Percentiles rank a stretch among this genome's conserved stretches.
phyloP scores from a whole-genome alignment of 495 filamentous ascomycete species.

The Hypoxylon intermedium region DNA sequence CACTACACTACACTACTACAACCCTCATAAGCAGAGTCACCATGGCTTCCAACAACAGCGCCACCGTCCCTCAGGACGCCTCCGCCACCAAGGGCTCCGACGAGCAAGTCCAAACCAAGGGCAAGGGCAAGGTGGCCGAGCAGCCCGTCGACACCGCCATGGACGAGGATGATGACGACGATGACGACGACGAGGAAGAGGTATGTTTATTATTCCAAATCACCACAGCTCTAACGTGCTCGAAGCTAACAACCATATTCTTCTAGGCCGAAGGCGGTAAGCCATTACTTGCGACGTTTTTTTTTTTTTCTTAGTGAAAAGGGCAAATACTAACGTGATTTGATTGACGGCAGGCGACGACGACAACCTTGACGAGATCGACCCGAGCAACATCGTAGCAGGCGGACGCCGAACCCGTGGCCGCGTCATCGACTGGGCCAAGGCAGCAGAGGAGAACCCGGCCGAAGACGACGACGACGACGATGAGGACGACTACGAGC shows the following conservation, averaged over 20 bases:
- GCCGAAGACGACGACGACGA: constrained; percentile 79
- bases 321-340: constrained; percentile 20
- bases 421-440: constrained; percentile 80
- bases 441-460: constrained; percentile 73
- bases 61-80: constrained; percentile 40
- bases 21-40: constrained; percentile 22
- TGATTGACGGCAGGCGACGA: constrained; percentile 62
- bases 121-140: constrained; percentile 68
- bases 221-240: constrained; percentile 7
- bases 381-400: constrained; percentile 81
- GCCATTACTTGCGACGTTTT: constrained; percentile 17
- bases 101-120: constrained; percentile 52
- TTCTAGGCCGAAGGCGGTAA: constrained; percentile 53
- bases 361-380: constrained; percentile 90
- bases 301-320: constrained; percentile 13
- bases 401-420: constrained; percentile 85
- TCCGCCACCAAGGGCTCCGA: constrained; percentile 43
- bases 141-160: constrained; percentile 65
- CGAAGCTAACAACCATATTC: constrained; percentile 37
- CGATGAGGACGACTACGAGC: constrained; percentile 72
- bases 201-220: constrained; percentile 50
- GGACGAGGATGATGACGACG: constrained; percentile 72
- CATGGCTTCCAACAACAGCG: constrained; percentile 52
- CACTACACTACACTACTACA: constrained; percentile 5
- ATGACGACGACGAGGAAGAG: constrained; percentile 67